phyloP scores from a whole-genome alignment of 352 stramenopile genomes.

The Globisporangium iwayamae region DNA sequence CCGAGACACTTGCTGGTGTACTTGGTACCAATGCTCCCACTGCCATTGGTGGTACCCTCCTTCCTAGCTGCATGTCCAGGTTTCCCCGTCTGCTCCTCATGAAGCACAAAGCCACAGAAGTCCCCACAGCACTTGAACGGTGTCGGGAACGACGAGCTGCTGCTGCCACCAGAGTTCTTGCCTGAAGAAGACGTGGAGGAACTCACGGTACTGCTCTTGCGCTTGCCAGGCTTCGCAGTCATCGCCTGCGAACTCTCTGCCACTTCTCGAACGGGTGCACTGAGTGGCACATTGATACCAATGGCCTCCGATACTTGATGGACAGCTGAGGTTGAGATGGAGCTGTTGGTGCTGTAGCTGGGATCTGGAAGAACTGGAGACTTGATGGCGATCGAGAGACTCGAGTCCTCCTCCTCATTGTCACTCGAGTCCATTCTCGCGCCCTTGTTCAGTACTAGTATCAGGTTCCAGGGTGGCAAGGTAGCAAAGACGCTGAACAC shows the following conservation, averaged over 20 bases:
- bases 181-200: background rate
- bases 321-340: background rate
- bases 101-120: constrained; percentile 59
- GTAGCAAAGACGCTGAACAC: background rate
- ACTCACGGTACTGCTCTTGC: background rate
- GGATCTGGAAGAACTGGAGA: background rate
- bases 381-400: background rate
- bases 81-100: constrained; percentile 23
- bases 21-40: background rate
- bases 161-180: background rate
- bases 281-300: background rate
- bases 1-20: background rate
- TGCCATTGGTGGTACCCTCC: constrained; percentile 11
- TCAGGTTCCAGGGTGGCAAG: background rate
- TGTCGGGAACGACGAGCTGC: constrained; percentile 39
- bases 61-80: background rate
- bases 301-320: background rate
- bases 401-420: background rate
- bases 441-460: background rate
- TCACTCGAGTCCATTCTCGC: background rate
- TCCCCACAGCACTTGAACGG: constrained; percentile 79
- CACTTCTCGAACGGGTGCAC: background rate
- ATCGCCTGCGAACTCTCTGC: background rate
- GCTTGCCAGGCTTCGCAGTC: background rate
- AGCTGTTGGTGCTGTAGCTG: background rate